These are phyloP conservation scores for Trichophyton verrucosum DNA, from an alignment of 2,329 filamentous ascomycete genomes.

Conservation along the genomic window DNA sequence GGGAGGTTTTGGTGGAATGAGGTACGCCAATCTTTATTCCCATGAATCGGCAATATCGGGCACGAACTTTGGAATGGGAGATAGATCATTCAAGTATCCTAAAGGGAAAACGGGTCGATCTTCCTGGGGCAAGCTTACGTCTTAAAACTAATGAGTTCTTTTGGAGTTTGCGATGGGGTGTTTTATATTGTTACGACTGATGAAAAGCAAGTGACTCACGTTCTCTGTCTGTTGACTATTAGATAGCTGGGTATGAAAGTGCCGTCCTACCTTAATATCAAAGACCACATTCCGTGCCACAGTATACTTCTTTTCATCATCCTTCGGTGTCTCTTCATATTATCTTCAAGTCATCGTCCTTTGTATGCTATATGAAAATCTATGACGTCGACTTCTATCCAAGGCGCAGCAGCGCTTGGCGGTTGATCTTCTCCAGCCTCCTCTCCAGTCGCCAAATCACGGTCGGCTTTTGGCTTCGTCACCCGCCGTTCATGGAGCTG, in stretches of 20 bases:
- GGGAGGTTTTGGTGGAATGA: conserved; percentile 21
- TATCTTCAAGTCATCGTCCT: too few species aligned
- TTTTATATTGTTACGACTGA: background rate
- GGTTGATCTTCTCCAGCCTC: background rate
- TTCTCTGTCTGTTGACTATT: background rate
- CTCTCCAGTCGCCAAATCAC: background rate
- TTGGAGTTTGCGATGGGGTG: background rate
- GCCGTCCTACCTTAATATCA: background rate
- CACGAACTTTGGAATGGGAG: background rate
- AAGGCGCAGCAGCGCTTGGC: background rate
- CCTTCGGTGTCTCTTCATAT: too few species aligned
- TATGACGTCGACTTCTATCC: background rate
- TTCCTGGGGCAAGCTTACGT: background rate
- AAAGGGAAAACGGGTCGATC: background rate
- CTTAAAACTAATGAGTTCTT: background rate
- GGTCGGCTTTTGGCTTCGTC: background rate
- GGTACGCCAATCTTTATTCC: conserved; percentile 13
- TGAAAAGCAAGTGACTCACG: background rate
- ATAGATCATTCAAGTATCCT: background rate
- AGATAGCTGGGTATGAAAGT: too few species aligned
- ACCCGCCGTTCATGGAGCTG: background rate
- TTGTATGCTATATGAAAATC: too few species aligned
- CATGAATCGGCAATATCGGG: background rate
- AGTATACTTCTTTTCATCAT: too few species aligned
- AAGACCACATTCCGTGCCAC: background rate